These are phyloP conservation scores for Cladophialophora psammophila DNA, from an alignment of 2,329 filamentous ascomycete genomes.

Conservation along the genomic window DNA sequence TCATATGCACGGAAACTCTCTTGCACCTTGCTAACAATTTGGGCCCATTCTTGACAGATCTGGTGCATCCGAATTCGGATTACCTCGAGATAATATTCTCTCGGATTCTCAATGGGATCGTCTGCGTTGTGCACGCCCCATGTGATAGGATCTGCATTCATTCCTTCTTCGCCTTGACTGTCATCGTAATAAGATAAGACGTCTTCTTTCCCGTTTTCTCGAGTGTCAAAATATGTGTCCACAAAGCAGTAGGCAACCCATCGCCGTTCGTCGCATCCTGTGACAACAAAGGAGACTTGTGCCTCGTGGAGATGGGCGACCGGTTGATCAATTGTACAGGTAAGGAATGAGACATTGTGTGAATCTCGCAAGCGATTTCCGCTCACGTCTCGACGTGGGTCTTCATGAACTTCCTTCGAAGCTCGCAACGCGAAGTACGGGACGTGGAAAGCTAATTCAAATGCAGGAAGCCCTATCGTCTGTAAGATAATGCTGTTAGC, in stretches of 20 bases:
- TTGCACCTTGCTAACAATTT: not conserved
- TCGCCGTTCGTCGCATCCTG: constrained; percentile 12
- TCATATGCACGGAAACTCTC: not conserved
- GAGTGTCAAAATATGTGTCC: constrained; percentile 8
- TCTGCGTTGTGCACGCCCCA: not conserved
- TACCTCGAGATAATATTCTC: not conserved
- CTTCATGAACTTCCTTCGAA: not conserved
- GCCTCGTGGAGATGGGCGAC: constrained; percentile 16
- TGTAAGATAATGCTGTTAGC: too few relatives aligned
- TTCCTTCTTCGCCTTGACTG: not conserved
- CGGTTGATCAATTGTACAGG: not conserved
- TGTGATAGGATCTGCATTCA: not conserved
- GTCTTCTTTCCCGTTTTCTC: not conserved
- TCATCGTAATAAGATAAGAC: not conserved
- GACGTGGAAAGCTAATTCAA: constrained; percentile 10
- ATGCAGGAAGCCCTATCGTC: not conserved
- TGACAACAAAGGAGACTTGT: constrained; percentile 9
- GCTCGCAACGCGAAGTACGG: constrained; percentile 10
- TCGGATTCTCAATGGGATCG: not conserved
- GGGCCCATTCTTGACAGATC: not conserved
- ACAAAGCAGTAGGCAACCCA: constrained; percentile 16
- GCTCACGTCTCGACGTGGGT: not conserved
- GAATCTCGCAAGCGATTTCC: not conserved
- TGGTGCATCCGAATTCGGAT: not conserved
- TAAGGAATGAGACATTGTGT: constrained; percentile 12